A percentile compares a stretch with the other conserved stretches of the same genome.
Conservation (phyloP, 768 basidiomycete genomes). For the Tylopilus sp. region DNA sequence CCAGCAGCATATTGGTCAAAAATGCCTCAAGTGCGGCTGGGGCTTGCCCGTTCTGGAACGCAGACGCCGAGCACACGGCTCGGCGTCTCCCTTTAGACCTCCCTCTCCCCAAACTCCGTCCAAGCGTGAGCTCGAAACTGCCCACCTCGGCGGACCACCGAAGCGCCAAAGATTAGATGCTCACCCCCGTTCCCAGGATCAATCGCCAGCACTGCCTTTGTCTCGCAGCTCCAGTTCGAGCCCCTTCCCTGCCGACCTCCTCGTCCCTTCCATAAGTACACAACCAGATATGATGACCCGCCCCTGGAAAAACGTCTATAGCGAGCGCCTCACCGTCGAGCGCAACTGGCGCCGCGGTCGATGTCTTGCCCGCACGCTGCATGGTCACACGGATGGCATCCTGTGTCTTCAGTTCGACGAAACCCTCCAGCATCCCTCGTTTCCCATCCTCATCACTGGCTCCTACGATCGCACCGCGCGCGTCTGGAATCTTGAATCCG, state of each 20-base stretch:
- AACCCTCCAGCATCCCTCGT: slow-evolving; percentile 73
- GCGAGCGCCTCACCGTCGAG: slow-evolving; percentile 93
- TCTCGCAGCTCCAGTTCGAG: slow-evolving; percentile 7
- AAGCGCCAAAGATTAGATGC: slow-evolving; percentile 47
- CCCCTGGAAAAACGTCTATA: slow-evolving; percentile 98
- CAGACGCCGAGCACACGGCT: slow-evolving; percentile 47
- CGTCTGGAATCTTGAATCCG: slow-evolving; percentile 96
- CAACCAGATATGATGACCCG: slow-evolving; percentile 52
- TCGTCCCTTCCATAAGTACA: slow-evolving; percentile 32
- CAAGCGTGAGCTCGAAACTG: slow-evolving; percentile 42
- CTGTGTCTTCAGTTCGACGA: slow-evolving; percentile 97
- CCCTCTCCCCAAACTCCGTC: slow-evolving; percentile 22
- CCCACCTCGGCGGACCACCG: slow-evolving; percentile 33
- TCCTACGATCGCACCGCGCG: slow-evolving; percentile 94
- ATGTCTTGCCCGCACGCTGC: slow-evolving; percentile 77
- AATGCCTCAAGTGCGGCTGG: slow-evolving; percentile 97
- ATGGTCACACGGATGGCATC: slow-evolving; percentile 93
- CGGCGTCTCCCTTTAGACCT: slow-evolving; percentile 36
- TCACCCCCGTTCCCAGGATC: slow-evolving; percentile 1
- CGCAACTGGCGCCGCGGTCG: slow-evolving; percentile 96
- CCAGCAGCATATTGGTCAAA: slow-evolving; percentile 97
- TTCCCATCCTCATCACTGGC: slow-evolving; percentile 95
- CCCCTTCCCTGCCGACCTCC: slow-evolving; percentile 14
- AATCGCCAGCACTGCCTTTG: background rate
- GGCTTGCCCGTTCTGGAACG: slow-evolving; percentile 89